Base-by-base conservation (phyloP, 257 asterid genomes). In the Nicotiana obtusifolia region DNA sequence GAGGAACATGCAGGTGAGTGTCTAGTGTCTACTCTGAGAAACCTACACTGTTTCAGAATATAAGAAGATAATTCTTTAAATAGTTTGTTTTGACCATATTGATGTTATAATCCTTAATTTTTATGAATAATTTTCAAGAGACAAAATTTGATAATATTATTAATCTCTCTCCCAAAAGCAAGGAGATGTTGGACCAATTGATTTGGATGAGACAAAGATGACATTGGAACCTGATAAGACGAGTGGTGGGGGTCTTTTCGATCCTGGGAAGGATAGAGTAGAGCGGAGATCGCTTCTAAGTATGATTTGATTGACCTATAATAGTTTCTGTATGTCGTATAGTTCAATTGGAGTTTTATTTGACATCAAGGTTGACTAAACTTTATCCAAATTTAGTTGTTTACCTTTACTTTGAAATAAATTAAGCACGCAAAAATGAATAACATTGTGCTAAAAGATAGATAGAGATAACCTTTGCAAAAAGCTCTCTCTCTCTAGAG, bases 201-300 rank as follows among this genome's bases (percentile, higher is more conserved):
- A 91, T 83, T 66, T 88, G 37, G 87, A 95, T 78, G 88, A 80
- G 85, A 81, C 83, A 2, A 92, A 87, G 1, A 88, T 80, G 28
- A 91, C 91, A 9, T 84, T 95, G 69, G 93, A 88, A 56, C 94
- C 98, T 1, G 99, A 93, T 65, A 86, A 86, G 69, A 71, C 90
- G 10, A 64, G 82, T 60, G 56, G 73, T 37, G 98, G 98, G 11
- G 98, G 99, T 73, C 82, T 95, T 84, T 81, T 84, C 61, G 82
- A 88, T 66, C 90, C 92, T 5, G 97, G 90, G 64, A 91, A 88
- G 88, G 97, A 92, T 69, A 85, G 92, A 85, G 88, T 95, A 10
- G 97, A 92, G 86, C 85, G 90, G 80, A 95, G 90, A 89, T 95
- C 98, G 1, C 85, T 84, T 78, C 77, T 95, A 86, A 98, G 99